Conservation (phyloP, 164 flowering plant genomes). For the Vitis labrusca region DNA sequence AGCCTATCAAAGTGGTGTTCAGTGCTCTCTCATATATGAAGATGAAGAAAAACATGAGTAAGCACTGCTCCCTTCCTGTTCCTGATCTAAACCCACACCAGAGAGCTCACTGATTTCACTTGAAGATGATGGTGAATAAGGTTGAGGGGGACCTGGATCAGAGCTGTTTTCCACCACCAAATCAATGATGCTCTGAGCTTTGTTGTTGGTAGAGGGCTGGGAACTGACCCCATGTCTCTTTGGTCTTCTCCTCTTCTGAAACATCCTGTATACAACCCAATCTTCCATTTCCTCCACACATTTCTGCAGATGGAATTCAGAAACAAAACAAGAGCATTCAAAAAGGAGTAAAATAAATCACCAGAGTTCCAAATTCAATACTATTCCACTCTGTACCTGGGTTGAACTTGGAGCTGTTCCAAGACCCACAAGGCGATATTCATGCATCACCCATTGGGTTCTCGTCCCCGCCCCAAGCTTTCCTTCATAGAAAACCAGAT, state of each 20-base stretch:
- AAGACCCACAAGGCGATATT: slow-evolving; percentile 23
- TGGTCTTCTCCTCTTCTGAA: slow-evolving; percentile 25
- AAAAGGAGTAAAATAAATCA: not conserved
- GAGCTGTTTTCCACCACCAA: slow-evolving; percentile 5
- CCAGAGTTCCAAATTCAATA: not conserved
- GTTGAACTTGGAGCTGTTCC: slow-evolving; percentile 3
- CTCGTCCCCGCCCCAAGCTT: slow-evolving; percentile 7
- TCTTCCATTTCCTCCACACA: slow-evolving; percentile 17
- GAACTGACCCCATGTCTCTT: slow-evolving; percentile 6
- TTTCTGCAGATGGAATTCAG: slow-evolving; percentile 12
- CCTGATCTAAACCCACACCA: slow-evolving; percentile 9
- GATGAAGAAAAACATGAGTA: slow-evolving; percentile 13
- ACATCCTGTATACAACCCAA: slow-evolving; percentile 35
- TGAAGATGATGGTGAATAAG: slow-evolving; percentile 17
- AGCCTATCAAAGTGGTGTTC: not conserved
- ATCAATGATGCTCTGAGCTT: slow-evolving; percentile 9
- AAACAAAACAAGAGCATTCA: not conserved
- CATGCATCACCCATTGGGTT: slow-evolving; percentile 41
- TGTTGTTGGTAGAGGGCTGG: not conserved
- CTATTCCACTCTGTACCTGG: slow-evolving; percentile 12
- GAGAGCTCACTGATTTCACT: slow-evolving; percentile 15
- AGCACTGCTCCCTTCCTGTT: slow-evolving; percentile 16
- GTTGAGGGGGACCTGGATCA: slow-evolving; percentile 15
- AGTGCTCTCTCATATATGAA: slow-evolving; percentile 17
- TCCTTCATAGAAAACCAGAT: slow-evolving; percentile 23